A percentile compares a stretch with the other conserved stretches of the same genome.
phyloP scores from a whole-genome alignment of 371 early-diverging fungal species.

The Modicella reniformis region DNA sequence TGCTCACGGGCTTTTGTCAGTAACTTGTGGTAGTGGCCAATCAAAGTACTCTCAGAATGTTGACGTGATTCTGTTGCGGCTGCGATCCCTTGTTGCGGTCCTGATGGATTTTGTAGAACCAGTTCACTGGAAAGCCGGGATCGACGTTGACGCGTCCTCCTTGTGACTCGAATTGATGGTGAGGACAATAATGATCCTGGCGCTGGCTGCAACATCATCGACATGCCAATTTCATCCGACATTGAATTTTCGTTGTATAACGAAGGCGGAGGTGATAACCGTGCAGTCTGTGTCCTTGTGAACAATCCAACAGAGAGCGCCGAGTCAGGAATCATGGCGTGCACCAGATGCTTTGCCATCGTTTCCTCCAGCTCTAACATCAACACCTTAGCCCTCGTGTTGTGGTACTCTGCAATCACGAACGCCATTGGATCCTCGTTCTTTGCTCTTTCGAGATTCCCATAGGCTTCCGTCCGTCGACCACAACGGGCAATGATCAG shows the following conservation, averaged over 20 bases:
- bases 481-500: constrained; percentile 30
- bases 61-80: background rate
- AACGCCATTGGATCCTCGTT: constrained; percentile 24
- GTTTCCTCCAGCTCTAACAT: constrained; percentile 43
- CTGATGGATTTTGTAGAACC: background rate
- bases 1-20: constrained; percentile 25
- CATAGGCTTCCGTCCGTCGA: constrained; percentile 20
- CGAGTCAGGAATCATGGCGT: constrained; percentile 50
- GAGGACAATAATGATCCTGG: constrained; percentile 15
- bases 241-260: background rate
- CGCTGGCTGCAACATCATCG: background rate
- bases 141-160: constrained; percentile 29
- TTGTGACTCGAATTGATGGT: constrained; percentile 37
- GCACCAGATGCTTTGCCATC: constrained; percentile 37
- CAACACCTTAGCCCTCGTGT: constrained; percentile 36
- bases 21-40: constrained; percentile 14
- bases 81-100: background rate
- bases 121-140: constrained; percentile 21
- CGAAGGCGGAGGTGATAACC: background rate
- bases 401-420: constrained; percentile 38
- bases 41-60: background rate
- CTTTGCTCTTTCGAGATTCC: constrained; percentile 28
- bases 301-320: constrained; percentile 39
- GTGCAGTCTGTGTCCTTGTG: constrained; percentile 14
- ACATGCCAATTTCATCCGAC: background rate